phyloP scores from a whole-genome alignment of 805 yeast species.

The Brettanomyces sp. region DNA sequence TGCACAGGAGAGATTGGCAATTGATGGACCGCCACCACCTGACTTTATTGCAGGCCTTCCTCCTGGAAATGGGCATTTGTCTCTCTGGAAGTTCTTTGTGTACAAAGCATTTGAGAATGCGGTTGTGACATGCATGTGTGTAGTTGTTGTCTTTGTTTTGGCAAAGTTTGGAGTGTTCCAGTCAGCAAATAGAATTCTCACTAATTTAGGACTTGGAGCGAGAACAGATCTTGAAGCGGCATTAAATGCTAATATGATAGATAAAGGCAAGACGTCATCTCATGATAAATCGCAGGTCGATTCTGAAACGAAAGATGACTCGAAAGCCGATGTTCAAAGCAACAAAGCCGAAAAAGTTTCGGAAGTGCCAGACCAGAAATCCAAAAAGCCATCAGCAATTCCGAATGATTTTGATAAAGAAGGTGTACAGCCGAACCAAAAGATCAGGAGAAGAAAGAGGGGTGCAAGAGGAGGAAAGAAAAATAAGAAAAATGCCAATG shows the following conservation, averaged over 20 bases:
- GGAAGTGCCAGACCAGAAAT: conserved; percentile 1
- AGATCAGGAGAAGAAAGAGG: conserved; percentile 57
- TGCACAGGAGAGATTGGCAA: conserved; percentile 5
- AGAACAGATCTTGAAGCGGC: not conserved
- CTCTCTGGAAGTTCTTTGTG: conserved; percentile 15
- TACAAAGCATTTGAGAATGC: conserved; percentile 37
- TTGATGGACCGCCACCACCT: conserved; percentile 11
- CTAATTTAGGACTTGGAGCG: conserved; percentile 18
- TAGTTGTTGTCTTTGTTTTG: conserved; percentile 27
- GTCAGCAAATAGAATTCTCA: conserved; percentile 23
- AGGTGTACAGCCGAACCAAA: conserved; percentile 4
- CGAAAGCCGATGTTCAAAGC: not conserved
- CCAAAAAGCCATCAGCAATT: not conserved
- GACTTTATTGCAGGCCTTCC: conserved; percentile 2
- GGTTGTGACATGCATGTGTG: conserved; percentile 31
- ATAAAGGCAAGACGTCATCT: not conserved
- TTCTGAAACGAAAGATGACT: not conserved
- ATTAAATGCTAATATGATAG: not conserved
- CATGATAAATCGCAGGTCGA: not conserved
- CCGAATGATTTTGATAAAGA: too few relatives aligned
- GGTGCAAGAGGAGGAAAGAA: conserved; percentile 82
- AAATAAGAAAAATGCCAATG: conserved; percentile 27
- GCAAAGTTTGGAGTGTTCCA: conserved; percentile 30
- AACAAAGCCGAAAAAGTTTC: not conserved
- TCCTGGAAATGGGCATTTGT: conserved; percentile 11